Evolutionary conservation across 2,329 filamentous ascomycete species (phyloP).

Genomic region (Neonectria punicea): DNA sequence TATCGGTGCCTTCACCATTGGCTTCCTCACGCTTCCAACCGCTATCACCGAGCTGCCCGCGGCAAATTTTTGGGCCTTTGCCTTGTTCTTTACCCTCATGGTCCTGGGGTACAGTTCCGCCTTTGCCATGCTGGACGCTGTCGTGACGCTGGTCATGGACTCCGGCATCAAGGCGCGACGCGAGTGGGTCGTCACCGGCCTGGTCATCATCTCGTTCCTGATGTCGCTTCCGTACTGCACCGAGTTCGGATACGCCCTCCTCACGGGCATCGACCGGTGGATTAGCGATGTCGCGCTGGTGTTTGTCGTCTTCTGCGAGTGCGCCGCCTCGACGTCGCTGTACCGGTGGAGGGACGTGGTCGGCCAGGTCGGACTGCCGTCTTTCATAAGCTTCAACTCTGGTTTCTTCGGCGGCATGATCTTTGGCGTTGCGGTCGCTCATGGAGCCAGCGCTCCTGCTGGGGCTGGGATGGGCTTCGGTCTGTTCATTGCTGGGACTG

Average conservation of each 20-base stretch:
- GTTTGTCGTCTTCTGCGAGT: conserved; percentile 64
- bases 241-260: conserved; percentile 65
- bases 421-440: conserved; percentile 61
- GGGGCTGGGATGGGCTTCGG: conserved; percentile 64
- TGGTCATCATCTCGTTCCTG: conserved; percentile 62
- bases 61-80: conserved; percentile 67
- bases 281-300: conserved; percentile 65
- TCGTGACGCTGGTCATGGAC: conserved; percentile 64
- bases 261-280: conserved; percentile 66
- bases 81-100: conserved; percentile 67
- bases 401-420: conserved; percentile 65
- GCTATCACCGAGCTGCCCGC: conserved; percentile 67
- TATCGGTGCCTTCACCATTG: conserved; percentile 66
- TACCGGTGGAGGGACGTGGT: conserved; percentile 63
- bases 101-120: conserved; percentile 68
- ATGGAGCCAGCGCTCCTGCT: conserved; percentile 54
- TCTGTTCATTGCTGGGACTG: conserved; percentile 56
- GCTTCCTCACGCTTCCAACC: conserved; percentile 67
- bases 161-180: conserved; percentile 51
- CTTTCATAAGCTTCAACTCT: conserved; percentile 58
- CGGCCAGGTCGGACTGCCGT: conserved; percentile 54
- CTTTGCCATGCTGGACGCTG: conserved; percentile 68
- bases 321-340: conserved; percentile 62
- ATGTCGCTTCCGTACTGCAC: conserved; percentile 67
- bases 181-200: conserved; percentile 59